Conservation (phyloP, 768 basidiomycete species). For the Lactifluus volemus region DNA sequence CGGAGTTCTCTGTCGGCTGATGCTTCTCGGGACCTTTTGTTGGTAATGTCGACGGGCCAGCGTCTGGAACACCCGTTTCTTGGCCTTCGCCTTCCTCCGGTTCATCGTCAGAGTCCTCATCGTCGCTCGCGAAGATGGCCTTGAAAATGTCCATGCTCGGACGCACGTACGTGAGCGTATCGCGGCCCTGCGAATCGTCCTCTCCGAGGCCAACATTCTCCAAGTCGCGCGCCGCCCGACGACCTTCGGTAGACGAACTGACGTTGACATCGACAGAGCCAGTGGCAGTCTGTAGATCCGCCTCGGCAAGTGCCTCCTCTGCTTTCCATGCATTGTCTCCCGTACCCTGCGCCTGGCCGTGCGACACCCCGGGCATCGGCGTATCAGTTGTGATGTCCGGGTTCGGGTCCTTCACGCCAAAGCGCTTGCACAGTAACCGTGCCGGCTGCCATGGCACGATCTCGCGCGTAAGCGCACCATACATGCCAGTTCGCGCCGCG, state of each 20-base stretch:
- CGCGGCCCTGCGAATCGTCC: slow-evolving; percentile 81
- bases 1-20: neutral
- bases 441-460: slow-evolving; percentile 69
- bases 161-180: slow-evolving; percentile 80
- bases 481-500: slow-evolving; percentile 85
- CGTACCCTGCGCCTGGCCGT: neutral
- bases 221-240: slow-evolving; percentile 38
- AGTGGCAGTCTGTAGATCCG: slow-evolving; percentile 10
- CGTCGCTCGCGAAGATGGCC: slow-evolving; percentile 94
- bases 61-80: neutral
- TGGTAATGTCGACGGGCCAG: neutral
- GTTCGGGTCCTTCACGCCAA: slow-evolving; percentile 85
- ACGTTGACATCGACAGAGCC: neutral
- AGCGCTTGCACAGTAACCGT: slow-evolving; percentile 85
- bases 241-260: neutral
- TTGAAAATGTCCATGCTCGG: slow-evolving; percentile 94
- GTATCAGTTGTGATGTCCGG: slow-evolving; percentile 38
- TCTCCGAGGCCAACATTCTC: slow-evolving; percentile 86
- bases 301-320: slow-evolving; percentile 17
- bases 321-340: slow-evolving; percentile 10
- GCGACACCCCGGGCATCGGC: slow-evolving; percentile 14
- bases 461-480: slow-evolving; percentile 78
- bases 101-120: slow-evolving; percentile 78
- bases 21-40: neutral
- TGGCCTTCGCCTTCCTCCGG: slow-evolving; percentile 28